Conservation (phyloP, 2,329 filamentous ascomycete species). For the Magnaporthiopsis incrustans region DNA sequence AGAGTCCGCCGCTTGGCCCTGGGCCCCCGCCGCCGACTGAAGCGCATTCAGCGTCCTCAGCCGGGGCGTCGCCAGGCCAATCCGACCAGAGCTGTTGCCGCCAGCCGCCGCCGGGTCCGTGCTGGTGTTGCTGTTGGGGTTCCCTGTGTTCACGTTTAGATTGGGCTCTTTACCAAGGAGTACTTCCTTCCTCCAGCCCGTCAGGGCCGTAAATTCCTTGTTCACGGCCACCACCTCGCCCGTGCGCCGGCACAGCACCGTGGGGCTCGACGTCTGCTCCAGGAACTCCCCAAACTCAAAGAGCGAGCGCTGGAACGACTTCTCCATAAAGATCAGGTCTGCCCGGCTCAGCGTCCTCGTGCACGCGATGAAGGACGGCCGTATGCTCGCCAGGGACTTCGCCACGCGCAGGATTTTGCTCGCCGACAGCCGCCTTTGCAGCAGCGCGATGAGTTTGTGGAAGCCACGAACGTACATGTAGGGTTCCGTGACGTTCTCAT, state of each 20-base stretch:
- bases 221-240: conserved; percentile 93
- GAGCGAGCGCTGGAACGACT: conserved; percentile 86
- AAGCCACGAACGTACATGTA: conserved; percentile 89
- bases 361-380: conserved; percentile 87
- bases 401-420: conserved; percentile 76
- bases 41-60: conserved; percentile 32
- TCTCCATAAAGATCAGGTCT: conserved; percentile 95
- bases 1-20: conserved; percentile 24
- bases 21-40: not conserved
- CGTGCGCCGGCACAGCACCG: conserved; percentile 82
- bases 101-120: conserved; percentile 26
- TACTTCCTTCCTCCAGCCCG: conserved; percentile 87
- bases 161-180: conserved; percentile 83
- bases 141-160: conserved; percentile 71
- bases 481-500: conserved; percentile 80
- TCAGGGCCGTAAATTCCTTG: conserved; percentile 93
- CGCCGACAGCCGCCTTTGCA: conserved; percentile 69
- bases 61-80: conserved; percentile 43
- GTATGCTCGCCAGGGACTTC: conserved; percentile 79
- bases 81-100: conserved; percentile 30
- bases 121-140: conserved; percentile 8
- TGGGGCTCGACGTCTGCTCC: conserved; percentile 79
- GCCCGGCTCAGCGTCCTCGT: conserved; percentile 81
- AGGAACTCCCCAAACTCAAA: conserved; percentile 93
- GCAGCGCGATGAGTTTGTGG: conserved; percentile 74